These are phyloP conservation scores for Seiridium unicorne DNA, from an alignment of 2,329 filamentous ascomycete genomes.

Conservation along the genomic window DNA sequence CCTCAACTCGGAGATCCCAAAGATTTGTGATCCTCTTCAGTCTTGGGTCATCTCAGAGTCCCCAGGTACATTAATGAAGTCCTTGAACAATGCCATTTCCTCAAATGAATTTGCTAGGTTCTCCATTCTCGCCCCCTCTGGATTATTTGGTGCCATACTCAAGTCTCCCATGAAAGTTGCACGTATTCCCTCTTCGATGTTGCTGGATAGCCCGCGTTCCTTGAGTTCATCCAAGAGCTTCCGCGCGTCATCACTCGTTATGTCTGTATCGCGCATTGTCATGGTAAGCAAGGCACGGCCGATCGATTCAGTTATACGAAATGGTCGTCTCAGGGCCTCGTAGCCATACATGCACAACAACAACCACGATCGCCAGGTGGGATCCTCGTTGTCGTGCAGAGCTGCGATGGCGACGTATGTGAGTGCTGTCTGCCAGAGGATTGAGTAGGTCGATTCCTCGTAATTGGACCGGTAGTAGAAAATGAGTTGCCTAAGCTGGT, in stretches of 20 bases:
- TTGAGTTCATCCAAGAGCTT: constrained; percentile 28
- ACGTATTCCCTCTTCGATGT: constrained; percentile 22
- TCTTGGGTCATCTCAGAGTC: not conserved
- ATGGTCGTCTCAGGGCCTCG: constrained; percentile 30
- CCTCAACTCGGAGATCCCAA: too few species aligned
- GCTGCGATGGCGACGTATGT: constrained; percentile 37
- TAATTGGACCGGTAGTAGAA: constrained; percentile 32
- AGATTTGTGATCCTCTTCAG: too few species aligned
- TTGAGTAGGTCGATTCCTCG: constrained; percentile 30
- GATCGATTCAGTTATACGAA: constrained; percentile 33
- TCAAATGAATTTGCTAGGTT: not conserved
- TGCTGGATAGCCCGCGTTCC: constrained; percentile 15
- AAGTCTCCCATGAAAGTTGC: constrained; percentile 37
- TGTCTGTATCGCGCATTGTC: constrained; percentile 29
- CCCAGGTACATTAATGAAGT: not conserved
- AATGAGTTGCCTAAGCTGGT: constrained; percentile 36
- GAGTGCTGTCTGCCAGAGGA: constrained; percentile 39
- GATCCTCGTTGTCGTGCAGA: constrained; percentile 24
- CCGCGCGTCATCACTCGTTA: constrained; percentile 26
- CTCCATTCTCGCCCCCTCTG: constrained; percentile 13
- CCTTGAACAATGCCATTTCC: not conserved
- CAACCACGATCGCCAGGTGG: constrained; percentile 33
- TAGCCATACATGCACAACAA: constrained; percentile 37
- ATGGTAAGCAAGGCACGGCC: constrained; percentile 33
- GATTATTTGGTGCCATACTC: constrained; percentile 31